A percentile compares a stretch with the other conserved stretches of the same genome.
phyloP scores from a whole-genome alignment of 106 monocot genomes.

The Phalaenopsis aphrodite region DNA sequence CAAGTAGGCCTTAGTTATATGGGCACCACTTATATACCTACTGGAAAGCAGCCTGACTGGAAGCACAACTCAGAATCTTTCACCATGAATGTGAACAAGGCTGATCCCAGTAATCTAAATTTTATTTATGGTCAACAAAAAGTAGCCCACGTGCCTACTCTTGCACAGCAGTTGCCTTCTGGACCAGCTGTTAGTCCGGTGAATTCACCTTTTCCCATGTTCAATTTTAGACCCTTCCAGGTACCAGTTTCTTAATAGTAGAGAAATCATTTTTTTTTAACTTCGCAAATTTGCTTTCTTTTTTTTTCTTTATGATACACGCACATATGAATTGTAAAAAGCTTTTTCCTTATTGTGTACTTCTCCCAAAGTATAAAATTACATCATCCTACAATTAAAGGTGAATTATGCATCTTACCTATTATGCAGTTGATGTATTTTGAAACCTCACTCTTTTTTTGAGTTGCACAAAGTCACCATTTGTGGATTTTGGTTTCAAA shows the following conservation, averaged over 20 bases:
- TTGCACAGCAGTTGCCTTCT: too few relatives aligned
- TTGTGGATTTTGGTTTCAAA: too few relatives aligned
- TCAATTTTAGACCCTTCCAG: not conserved
- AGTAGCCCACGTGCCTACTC: too few relatives aligned
- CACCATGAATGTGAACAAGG: slow-evolving; percentile 31
- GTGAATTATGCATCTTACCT: too few relatives aligned
- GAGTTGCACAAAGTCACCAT: too few relatives aligned
- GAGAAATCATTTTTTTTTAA: not conserved
- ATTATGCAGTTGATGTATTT: too few relatives aligned
- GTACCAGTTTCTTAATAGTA: not conserved
- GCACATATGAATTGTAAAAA: not conserved
- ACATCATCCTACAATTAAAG: not conserved
- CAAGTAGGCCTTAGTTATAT: slow-evolving; percentile 82
- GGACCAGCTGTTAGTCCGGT: too few relatives aligned
- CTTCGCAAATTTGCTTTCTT: not conserved
- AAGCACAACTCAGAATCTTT: slow-evolving; percentile 50
- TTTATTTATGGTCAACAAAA: too few relatives aligned
- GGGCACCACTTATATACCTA: slow-evolving; percentile 79
- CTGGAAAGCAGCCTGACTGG: slow-evolving; percentile 85
- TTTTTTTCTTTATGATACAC: not conserved
- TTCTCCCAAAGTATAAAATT: not conserved
- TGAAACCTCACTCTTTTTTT: too few relatives aligned
- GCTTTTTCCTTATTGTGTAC: not conserved
- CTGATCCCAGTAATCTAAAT: slow-evolving; percentile 12
- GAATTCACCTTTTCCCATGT: too few relatives aligned